Evolutionary conservation across 1,139 yeast genomes (phyloP).

Genomic region (Candida mesenterica): DNA sequence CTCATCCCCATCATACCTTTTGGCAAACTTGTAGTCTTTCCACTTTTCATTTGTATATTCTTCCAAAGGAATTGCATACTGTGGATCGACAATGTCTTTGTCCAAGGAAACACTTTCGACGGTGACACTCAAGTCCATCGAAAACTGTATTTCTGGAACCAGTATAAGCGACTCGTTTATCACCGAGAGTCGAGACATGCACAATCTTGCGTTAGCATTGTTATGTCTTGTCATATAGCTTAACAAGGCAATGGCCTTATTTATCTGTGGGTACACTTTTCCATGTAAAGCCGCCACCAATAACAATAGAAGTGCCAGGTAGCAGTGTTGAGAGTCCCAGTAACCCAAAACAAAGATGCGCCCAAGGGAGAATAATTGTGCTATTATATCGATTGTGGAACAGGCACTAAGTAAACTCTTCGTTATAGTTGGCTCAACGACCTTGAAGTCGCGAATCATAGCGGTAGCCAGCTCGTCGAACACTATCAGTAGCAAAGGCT

Average conservation of each 20-base stretch:
- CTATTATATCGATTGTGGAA: slow-evolving; percentile 38
- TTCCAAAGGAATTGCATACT: slow-evolving; percentile 8
- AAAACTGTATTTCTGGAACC: slow-evolving; percentile 7
- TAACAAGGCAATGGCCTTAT: slow-evolving; percentile 34
- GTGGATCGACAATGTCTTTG: slow-evolving; percentile 5
- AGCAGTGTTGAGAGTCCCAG: slow-evolving; percentile 54
- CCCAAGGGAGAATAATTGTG: slow-evolving; percentile 33
- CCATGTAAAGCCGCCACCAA: slow-evolving; percentile 39
- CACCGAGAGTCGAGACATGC: slow-evolving; percentile 9
- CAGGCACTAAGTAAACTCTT: slow-evolving; percentile 41
- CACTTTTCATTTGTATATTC: slow-evolving; percentile 8
- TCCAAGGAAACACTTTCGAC: slow-evolving; percentile 7
- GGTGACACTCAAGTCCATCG: slow-evolving; percentile 7
- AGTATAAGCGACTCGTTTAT: slow-evolving; percentile 9
- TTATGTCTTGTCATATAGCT: slow-evolving; percentile 40
- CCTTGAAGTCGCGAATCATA: slow-evolving; percentile 27
- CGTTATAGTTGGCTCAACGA: slow-evolving; percentile 34
- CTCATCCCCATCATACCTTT: slow-evolving; percentile 4
- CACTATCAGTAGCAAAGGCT: slow-evolving; percentile 45
- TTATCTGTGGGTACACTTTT: slow-evolving; percentile 26
- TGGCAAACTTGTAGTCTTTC: slow-evolving; percentile 9
- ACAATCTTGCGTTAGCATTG: slow-evolving; percentile 39
- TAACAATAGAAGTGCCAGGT: slow-evolving; percentile 41
- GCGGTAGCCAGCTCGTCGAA: slow-evolving; percentile 31
- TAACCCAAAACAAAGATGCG: slow-evolving; percentile 46